Conservation (phyloP, 345 rosid species). For the Rhodamnia rubescens region DNA sequence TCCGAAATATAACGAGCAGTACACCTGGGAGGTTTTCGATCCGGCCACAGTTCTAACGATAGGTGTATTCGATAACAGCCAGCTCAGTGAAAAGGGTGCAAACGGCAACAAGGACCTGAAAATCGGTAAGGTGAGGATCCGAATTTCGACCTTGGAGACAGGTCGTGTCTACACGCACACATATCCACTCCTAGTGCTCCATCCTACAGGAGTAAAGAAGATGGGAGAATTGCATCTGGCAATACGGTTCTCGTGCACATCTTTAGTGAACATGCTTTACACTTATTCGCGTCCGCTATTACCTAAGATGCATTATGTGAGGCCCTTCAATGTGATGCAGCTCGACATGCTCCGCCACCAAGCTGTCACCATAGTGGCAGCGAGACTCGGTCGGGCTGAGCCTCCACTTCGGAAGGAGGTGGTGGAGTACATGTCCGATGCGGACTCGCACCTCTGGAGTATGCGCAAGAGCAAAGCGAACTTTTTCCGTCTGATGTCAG, state of each 20-base stretch:
- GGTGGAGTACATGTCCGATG: slow-evolving; percentile 91
- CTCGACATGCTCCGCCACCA: slow-evolving; percentile 83
- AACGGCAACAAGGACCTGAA: slow-evolving; percentile 48
- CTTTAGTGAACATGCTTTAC: slow-evolving; percentile 80
- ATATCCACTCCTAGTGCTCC: slow-evolving; percentile 85
- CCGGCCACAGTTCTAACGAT: slow-evolving; percentile 85
- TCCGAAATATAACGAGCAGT: slow-evolving; percentile 93
- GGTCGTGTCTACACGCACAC: slow-evolving; percentile 87
- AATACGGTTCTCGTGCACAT: slow-evolving; percentile 67
- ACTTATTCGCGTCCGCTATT: slow-evolving; percentile 73
- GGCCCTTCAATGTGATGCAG: slow-evolving; percentile 81
- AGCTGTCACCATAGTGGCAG: slow-evolving; percentile 72
- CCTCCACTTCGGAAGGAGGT: slow-evolving; percentile 91
- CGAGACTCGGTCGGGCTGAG: slow-evolving; percentile 77
- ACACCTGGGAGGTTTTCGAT: slow-evolving; percentile 96
- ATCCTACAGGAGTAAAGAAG: slow-evolving; percentile 81
- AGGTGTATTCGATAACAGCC: slow-evolving; percentile 91
- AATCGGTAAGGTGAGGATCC: slow-evolving; percentile 92
- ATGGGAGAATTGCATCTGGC: slow-evolving; percentile 97
- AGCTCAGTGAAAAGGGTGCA: slow-evolving; percentile 52
- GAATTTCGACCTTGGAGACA: slow-evolving; percentile 82
- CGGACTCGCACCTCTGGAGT: slow-evolving; percentile 93
- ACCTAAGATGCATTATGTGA: slow-evolving; percentile 88
- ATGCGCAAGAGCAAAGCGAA: slow-evolving; percentile 97
- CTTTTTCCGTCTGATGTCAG: slow-evolving; percentile 77